A percentile compares a stretch with the other conserved stretches of the same genome.
These are phyloP conservation scores for Cercophora samala DNA, from an alignment of 495 filamentous ascomycete genomes.

Conservation along the genomic window DNA sequence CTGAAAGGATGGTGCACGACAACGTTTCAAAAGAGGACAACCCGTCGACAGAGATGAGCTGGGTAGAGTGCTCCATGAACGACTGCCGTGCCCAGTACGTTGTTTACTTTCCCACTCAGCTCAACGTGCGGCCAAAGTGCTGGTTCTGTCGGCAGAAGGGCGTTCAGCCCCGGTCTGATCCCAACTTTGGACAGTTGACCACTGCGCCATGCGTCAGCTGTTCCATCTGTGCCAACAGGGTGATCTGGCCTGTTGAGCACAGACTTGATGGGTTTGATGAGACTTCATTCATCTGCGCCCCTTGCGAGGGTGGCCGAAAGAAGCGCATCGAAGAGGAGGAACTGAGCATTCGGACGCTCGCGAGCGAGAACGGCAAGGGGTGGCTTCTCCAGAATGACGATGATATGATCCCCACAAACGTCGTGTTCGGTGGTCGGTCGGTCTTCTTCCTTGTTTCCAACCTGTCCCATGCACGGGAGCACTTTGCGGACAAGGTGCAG, in stretches of 20 bases:
- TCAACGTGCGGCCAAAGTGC: conserved; percentile 45
- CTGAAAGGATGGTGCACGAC: conserved; percentile 14
- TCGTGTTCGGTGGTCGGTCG: conserved; percentile 38
- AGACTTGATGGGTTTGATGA: conserved; percentile 29
- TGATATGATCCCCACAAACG: conserved; percentile 22
- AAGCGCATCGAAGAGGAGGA: conserved; percentile 32
- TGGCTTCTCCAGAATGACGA: conserved; percentile 42
- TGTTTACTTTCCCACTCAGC: conserved; percentile 37
- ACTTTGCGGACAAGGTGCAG: conserved; percentile 34
- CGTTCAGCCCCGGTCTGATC: conserved; percentile 2
- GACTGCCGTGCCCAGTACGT: conserved; percentile 48
- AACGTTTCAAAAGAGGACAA: conserved; percentile 33
- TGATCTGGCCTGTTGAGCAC: conserved; percentile 44
- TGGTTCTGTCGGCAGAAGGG: conserved; percentile 39
- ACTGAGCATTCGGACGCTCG: conserved; percentile 32
- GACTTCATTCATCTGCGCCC: conserved; percentile 35
- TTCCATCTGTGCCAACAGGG: conserved; percentile 37
- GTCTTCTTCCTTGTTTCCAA: conserved; percentile 39
- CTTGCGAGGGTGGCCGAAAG: conserved; percentile 31
- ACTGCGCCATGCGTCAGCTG: conserved; percentile 37
- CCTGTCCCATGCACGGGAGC: conserved; percentile 20
- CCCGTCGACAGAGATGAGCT: conserved; percentile 27
- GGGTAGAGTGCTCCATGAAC: conserved; percentile 42
- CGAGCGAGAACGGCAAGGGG: conserved; percentile 33
- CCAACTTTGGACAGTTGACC: conserved; percentile 9